Evolutionary conservation across 208 protist genomes (phyloP), one percentile per base, ranked within the genome.

Genomic region (Crithidia expoeki): DNA sequence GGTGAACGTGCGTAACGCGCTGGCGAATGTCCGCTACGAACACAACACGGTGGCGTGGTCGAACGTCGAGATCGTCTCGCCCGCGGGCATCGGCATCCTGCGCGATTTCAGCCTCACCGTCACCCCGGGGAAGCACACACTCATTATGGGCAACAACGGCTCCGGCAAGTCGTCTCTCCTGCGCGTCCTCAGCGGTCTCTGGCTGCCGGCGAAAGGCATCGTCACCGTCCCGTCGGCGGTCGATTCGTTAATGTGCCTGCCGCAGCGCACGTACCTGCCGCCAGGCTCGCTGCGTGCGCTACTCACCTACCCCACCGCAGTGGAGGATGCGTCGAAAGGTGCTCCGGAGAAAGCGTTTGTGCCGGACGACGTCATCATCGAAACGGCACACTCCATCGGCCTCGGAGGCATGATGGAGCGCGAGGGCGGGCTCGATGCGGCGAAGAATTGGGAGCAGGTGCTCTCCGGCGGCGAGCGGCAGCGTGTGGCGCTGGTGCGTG

Each of bases 401-500:
- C 70, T 97, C 14, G 14, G 46, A 4, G 65, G 73, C 4, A 75
- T 97, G 32, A 78, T 95, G 65, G 76, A 85, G 49, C 86, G 93
- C 4, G 90, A 93, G 57, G 93, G 89, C 23, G 93, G 93, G n/a
- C 77, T 97, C 19, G 68, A 95, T 64, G 61, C 68, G 9, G 66
- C 74, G 49, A 74, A 92, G 60, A 82, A 92, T 63, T 98, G 94
- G 92, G 67, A 89, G 23, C 80, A 94, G 50, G 81, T 96, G 14
- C 80, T 98, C 25, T 98, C 94, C 1, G 90, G 92, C 38, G 94
- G 94, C 19, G 94, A 98, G 68, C 72, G 85, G 40, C 94, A 98
- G 76, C 85, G 94, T 17, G 72, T 98, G 33, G 89, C 85, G 16
- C 59, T 98, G 19, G 83, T 94, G 30, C 84, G 93, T 5, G 81